phyloP scores from a whole-genome alignment of 805 yeast species.

The Tetrapisispora namnaoensis region DNA sequence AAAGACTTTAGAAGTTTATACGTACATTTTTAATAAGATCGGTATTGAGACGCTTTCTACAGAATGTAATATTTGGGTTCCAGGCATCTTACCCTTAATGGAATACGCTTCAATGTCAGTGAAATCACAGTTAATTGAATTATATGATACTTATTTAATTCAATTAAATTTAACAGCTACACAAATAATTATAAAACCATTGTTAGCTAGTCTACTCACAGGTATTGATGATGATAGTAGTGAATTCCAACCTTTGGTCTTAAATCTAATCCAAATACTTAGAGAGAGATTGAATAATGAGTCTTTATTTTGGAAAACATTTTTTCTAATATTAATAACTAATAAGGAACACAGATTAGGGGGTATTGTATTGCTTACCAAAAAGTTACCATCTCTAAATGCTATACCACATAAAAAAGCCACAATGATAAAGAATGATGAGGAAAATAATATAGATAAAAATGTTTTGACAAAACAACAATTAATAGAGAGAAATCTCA shows the following conservation, averaged over 20 bases:
- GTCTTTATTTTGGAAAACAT: conserved; percentile 75
- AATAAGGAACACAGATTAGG: conserved; percentile 78
- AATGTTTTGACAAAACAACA: neutral
- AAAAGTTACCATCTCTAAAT: conserved; percentile 52
- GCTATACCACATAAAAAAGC: conserved; percentile 4
- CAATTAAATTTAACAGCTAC: conserved; percentile 40
- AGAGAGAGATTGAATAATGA: conserved; percentile 51
- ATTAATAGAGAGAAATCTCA: neutral
- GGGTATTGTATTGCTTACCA: conserved; percentile 62
- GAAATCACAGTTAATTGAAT: conserved; percentile 64
- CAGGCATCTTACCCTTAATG: conserved; percentile 82
- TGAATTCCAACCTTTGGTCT: conserved; percentile 59
- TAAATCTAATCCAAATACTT: conserved; percentile 52
- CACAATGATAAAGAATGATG: neutral
- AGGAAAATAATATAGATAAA: neutral
- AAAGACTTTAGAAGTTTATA: conserved; percentile 73
- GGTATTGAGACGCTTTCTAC: conserved; percentile 45
- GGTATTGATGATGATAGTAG: conserved; percentile 90
- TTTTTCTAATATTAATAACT: conserved; percentile 62
- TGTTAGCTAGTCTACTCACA: conserved; percentile 65
- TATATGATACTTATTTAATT: conserved; percentile 49
- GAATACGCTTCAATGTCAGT: conserved; percentile 84
- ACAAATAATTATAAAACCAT: conserved; percentile 51
- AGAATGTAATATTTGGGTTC: conserved; percentile 68
- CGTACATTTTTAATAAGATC: conserved; percentile 54